Conservation (phyloP, 768 basidiomycete genomes). For the Pleurotus platypus region DNA sequence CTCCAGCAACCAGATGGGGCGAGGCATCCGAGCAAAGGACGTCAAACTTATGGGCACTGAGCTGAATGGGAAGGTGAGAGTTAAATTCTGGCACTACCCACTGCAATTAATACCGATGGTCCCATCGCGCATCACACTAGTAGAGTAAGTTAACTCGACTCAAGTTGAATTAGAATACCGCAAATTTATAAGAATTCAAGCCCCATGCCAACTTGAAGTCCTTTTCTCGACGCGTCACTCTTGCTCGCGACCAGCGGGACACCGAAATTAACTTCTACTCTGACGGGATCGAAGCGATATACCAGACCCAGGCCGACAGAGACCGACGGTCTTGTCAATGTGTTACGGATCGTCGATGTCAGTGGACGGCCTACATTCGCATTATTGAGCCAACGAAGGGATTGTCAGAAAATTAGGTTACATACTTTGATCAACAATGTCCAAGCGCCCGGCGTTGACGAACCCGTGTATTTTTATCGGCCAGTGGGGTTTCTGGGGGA, state of each 20-base stretch:
- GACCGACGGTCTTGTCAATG: slow-evolving; percentile 58
- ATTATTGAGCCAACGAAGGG: too few species aligned
- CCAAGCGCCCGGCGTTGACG: slow-evolving; percentile 78
- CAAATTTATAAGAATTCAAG: slow-evolving; percentile 62
- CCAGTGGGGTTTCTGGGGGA: slow-evolving; percentile 77
- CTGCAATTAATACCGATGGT: too few species aligned
- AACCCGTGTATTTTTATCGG: slow-evolving; percentile 80
- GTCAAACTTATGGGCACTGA: too few species aligned
- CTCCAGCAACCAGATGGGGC: too few species aligned
- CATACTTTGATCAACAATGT: slow-evolving; percentile 55
- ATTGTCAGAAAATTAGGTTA: slow-evolving; percentile 1
- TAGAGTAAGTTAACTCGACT: too few species aligned
- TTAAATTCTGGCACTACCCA: too few species aligned
- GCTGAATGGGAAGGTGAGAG: too few species aligned
- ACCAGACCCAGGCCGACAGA: slow-evolving; percentile 82
- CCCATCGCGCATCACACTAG: too few species aligned
- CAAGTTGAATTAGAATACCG: not conserved
- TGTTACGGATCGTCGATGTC: slow-evolving; percentile 32
- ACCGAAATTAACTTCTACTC: slow-evolving; percentile 88
- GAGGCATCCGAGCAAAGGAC: too few species aligned
- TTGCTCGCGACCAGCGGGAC: slow-evolving; percentile 70
- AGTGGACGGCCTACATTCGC: slow-evolving; percentile 30
- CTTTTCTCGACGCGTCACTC: slow-evolving; percentile 64
- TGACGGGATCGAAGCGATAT: slow-evolving; percentile 77
- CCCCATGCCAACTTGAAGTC: slow-evolving; percentile 80